Percentiles rank a stretch among this genome's conserved stretches.
These are phyloP conservation scores for Collybia nuda DNA, from an alignment of 768 basidiomycete genomes.

Conservation along the genomic window DNA sequence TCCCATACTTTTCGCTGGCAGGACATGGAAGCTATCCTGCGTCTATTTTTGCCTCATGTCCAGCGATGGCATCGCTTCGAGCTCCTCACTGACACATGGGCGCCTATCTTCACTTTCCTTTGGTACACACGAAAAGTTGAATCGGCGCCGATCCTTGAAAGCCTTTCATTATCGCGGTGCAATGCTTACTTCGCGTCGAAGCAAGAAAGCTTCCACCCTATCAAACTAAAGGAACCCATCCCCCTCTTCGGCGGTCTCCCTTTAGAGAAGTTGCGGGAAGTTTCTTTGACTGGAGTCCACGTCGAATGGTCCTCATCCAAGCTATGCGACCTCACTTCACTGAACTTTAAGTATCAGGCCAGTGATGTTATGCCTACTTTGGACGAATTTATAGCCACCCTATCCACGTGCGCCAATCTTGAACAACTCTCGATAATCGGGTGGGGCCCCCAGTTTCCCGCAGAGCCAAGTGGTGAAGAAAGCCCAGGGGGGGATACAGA, in stretches of 20 bases:
- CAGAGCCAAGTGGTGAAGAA: neutral
- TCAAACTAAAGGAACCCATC: constrained; percentile 34
- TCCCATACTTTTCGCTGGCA: constrained; percentile 39
- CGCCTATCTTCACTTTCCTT: constrained; percentile 54
- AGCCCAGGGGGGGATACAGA: neutral
- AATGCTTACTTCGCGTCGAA: constrained; percentile 54
- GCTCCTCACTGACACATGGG: constrained; percentile 61
- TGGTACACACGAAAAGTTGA: constrained; percentile 31
- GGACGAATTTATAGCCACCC: constrained; percentile 41
- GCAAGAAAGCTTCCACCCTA: constrained; percentile 45
- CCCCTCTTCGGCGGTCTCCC: constrained; percentile 43
- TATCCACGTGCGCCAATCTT: constrained; percentile 41
- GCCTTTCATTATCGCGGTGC: constrained; percentile 49
- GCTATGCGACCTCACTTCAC: constrained; percentile 39
- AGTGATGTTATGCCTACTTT: constrained; percentile 55
- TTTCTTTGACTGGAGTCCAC: constrained; percentile 57
- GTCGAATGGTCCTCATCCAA: constrained; percentile 47
- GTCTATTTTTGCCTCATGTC: constrained; percentile 42
- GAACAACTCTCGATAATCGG: constrained; percentile 47
- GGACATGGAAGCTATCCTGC: constrained; percentile 46
- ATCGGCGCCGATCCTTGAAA: constrained; percentile 35
- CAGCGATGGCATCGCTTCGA: constrained; percentile 47
- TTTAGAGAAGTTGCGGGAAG: constrained; percentile 31
- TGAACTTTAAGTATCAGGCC: constrained; percentile 59
- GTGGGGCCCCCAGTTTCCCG: constrained; percentile 45